phyloP scores from a whole-genome alignment of 176 grass and related monocot species.

The Areca catechu region DNA sequence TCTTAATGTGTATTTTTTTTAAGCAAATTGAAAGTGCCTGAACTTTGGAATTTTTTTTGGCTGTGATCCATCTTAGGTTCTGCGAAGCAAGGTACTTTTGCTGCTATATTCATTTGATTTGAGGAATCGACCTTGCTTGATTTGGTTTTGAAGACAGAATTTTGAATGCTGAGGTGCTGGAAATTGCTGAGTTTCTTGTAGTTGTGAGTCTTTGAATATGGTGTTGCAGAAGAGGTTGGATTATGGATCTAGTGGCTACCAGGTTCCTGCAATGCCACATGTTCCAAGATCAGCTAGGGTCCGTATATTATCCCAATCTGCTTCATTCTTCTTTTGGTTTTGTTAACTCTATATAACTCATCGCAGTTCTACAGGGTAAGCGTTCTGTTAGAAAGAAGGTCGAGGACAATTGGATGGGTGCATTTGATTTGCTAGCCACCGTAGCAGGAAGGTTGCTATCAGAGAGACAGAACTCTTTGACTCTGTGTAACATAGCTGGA shows the following conservation, averaged over 20 bases:
- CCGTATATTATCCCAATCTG: background rate
- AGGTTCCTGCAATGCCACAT: slow-evolving; percentile 43
- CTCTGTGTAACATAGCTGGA: background rate
- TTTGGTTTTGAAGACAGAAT: background rate
- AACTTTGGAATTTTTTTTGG: no score
- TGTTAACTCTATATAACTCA: no score
- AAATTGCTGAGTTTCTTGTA: slow-evolving; percentile 26
- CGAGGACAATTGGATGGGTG: slow-evolving; percentile 46
- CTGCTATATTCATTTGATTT: background rate
- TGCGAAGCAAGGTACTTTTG: background rate
- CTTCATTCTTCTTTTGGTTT: no score
- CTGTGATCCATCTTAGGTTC: no score
- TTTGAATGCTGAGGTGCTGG: slow-evolving; percentile 4
- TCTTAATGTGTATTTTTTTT: no score
- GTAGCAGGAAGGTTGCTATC: slow-evolving; percentile 79
- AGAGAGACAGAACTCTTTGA: slow-evolving; percentile 48
- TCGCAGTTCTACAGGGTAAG: slow-evolving; percentile 48
- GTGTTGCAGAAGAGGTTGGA: slow-evolving; percentile 65
- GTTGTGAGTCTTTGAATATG: slow-evolving; percentile 35
- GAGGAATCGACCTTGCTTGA: no score
- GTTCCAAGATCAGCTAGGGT: slow-evolving; percentile 85
- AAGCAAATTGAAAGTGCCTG: no score
- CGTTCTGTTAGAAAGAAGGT: slow-evolving; percentile 78
- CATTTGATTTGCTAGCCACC: slow-evolving; percentile 83
- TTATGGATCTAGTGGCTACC: slow-evolving; percentile 41